A percentile compares a stretch with the other conserved stretches of the same genome.
Evolutionary conservation across 176 grass and related monocot genomes (phyloP).

Genomic region (Musa schizocarpa): DNA sequence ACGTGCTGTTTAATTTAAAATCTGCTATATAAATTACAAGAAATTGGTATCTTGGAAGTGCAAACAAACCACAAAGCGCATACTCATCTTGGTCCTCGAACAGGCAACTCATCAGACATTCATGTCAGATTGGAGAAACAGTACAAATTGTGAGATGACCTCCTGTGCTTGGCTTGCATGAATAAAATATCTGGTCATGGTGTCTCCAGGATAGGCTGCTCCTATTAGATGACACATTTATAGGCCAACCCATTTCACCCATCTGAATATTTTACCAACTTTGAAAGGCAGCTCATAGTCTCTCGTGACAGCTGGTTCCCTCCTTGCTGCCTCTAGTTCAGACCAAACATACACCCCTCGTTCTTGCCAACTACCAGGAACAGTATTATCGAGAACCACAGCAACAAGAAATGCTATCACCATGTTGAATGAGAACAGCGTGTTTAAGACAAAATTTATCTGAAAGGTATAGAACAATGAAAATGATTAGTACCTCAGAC

Average conservation of each 20-base stretch:
- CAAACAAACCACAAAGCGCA: background rate
- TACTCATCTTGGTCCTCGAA: background rate
- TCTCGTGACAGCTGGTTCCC: conserved; percentile 52
- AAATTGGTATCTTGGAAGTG: background rate
- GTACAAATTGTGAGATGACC: background rate
- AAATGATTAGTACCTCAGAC: conserved; percentile 9
- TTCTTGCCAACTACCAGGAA: conserved; percentile 69
- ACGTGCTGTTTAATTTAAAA: background rate
- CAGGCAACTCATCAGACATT: background rate
- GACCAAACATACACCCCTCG: conserved; percentile 95
- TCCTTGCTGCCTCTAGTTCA: conserved; percentile 51
- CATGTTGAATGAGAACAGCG: conserved; percentile 79
- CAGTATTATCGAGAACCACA: conserved; percentile 74
- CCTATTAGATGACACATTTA: conserved; percentile 11
- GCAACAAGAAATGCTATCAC: conserved; percentile 93
- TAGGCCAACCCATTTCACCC: conserved; percentile 78
- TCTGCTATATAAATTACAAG: background rate
- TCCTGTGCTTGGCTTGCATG: background rate
- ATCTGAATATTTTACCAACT: conserved; percentile 53
- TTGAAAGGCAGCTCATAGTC: conserved; percentile 90
- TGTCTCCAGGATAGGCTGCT: background rate
- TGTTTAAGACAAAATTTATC: conserved; percentile 94
- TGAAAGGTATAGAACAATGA: conserved; percentile 23
- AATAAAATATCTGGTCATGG: background rate
- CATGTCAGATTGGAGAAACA: background rate